Base-by-base conservation (phyloP, 202 grass and related monocot genomes). In the Panicum virgatum region DNA sequence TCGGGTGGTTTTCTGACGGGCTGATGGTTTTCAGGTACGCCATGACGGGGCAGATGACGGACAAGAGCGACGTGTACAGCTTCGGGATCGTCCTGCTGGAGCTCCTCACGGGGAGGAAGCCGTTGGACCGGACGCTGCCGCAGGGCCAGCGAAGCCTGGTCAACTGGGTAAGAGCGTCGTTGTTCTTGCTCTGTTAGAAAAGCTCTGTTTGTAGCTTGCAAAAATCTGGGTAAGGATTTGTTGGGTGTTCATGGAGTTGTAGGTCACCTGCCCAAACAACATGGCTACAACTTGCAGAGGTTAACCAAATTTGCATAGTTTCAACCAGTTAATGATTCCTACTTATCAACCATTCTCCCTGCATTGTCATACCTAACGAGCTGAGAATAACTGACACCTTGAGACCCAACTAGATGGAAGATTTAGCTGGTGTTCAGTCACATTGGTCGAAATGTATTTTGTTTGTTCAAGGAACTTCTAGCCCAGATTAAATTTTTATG, bases 1-100 rank as follows among this genome's bases (percentile, higher is more conserved):
- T 0, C 42, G 11, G 37, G n/a, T 10, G 23, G 39, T 27, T 36
- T 36, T 43, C 76, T 86, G 46, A 66, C 0, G 53, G 9, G 18
- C 11, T 73, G 1, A 1, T 19, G 13, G 12, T 7, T 25, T 34
- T 29, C 51, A 91, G 89, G 89, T 91, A 89, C 62, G 87, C 84
- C 7, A 91, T 94, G 92, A 88, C 61, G 18, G 89, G 86, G 0
- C 74, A 40, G 60, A 84, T 94, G 92, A 94, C 80, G 0, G 74
- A 70, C 61, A 94, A 94, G 85, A 94, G 92, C 75, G 89, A 91
- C 12, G 89, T 91, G 67, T 94, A 94, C 77, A 91, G 92, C 44
- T 94, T 87, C 54, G 89, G 92, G 2, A 90, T 91, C 0, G 89
- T 94, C 27, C 92, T 94, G 0, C 78, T 94, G 66, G 92, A 94